Base-by-base conservation (phyloP, 1,284 basidiomycete genomes). In the Cutaneotrichosporon dermatis region DNA sequence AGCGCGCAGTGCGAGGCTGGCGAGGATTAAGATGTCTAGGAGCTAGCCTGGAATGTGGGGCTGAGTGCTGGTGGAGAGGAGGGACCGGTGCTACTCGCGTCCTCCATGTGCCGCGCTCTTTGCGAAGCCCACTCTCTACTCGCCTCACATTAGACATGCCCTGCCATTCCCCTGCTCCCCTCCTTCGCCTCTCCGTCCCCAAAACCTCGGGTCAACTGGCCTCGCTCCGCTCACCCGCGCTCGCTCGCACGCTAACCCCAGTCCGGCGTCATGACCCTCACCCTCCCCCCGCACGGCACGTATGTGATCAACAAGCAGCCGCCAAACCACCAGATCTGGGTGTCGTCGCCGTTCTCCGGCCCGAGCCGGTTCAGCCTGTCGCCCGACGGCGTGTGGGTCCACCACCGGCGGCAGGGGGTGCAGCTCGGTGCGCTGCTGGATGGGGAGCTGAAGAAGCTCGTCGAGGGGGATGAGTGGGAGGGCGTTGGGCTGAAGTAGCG, bases 251-350 rank as follows among this genome's bases (percentile, higher is more conserved):
- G 34, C 59, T 57, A 15, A 51, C 49, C 13, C 12, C 73, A 91
- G 89, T 85, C 86, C 66, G 95, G 95, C 33, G 95, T 99, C 37
- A 80, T 99, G 60, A 99, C 92, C 2, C 84, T 98, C 54, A 82
- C 83, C 51, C 82, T 97, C 15, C 92, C 89, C 40, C 81, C 84
- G 7, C 82, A 88, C 63, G 94, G 94, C 15, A 98, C 91, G n/a
- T 99, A 97, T 80, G 95, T 98, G 44, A 90, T 99, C 80, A 99
- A 99, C 81, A 99, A 99, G 82, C 95, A 99, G 78, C 95, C 95
- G 8, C 95, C 96, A 5, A 98, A 98, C 75, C 92, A 93, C 78
- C 96, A 99, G 77, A 98, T 99, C 72, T 99, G 95, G 95, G 82
- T 99, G 40, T 94, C 91, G 10, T 95, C 92, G 40, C 95, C 95